These are phyloP conservation scores for Fraxinus angustifolia DNA, from an alignment of 305 asterid genomes.

Conservation along the genomic window DNA sequence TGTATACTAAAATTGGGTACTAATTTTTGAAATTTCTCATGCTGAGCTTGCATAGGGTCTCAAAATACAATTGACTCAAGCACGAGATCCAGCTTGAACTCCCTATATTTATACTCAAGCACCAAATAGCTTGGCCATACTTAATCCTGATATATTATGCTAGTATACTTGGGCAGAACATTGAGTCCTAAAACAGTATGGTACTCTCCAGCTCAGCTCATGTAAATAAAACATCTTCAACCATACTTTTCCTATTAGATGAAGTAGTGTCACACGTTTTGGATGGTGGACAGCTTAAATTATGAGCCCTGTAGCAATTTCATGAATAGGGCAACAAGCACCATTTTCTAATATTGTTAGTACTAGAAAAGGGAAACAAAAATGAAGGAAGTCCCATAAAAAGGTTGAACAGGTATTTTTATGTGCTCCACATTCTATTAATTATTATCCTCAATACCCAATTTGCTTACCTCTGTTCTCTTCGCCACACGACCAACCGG, in stretches of 20 bases:
- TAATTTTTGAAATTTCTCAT: neutral
- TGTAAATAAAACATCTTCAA: neutral
- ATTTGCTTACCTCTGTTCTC: slow-evolving; percentile 69
- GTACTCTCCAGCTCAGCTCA: neutral
- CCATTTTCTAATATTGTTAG: neutral
- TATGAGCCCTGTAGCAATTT: neutral
- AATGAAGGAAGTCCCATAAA: neutral
- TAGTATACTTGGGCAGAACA: neutral
- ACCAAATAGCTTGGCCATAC: neutral
- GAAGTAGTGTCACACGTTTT: neutral
- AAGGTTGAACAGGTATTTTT: neutral
- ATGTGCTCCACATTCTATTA: slow-evolving; percentile 5
- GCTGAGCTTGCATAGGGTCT: slow-evolving; percentile 1
- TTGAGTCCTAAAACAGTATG: neutral
- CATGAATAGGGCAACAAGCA: neutral
- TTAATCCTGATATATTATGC: neutral
- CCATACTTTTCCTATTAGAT: neutral
- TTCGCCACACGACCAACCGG: slow-evolving; percentile 81
- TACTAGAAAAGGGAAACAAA: slow-evolving; percentile 4
- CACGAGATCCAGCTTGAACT: neutral
- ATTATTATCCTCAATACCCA: slow-evolving; percentile 9
- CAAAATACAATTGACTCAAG: neutral
- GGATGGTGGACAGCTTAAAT: neutral
- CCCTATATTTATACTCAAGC: neutral
- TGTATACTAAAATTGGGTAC: neutral